phyloP scores from a whole-genome alignment of 1,284 basidiomycete species.

The Apiotrichum porosum region DNA sequence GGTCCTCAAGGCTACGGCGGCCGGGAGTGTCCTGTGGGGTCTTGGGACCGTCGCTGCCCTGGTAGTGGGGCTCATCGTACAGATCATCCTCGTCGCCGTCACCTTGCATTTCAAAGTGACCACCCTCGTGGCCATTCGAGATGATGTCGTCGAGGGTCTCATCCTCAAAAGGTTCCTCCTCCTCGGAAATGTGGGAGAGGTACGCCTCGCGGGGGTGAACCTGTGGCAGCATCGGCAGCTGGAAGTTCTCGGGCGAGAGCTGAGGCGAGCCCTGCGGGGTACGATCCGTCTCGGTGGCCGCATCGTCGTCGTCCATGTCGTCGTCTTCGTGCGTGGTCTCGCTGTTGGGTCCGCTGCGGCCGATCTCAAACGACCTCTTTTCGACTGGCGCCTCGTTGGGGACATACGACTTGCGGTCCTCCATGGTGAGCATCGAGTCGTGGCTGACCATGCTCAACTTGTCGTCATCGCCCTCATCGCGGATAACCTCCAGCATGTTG shows the following conservation, averaged over 20 bases:
- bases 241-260: not conserved
- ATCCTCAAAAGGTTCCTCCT: constrained; percentile 18
- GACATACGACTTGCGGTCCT: not conserved
- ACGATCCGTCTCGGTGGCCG: not conserved
- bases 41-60: not conserved
- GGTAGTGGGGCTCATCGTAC: not conserved
- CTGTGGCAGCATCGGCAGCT: not conserved
- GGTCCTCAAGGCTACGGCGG: constrained; percentile 11
- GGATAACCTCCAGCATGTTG: constrained; percentile 36
- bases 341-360: not conserved
- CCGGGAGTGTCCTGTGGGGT: not conserved
- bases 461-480: constrained; percentile 16
- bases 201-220: constrained; percentile 5
- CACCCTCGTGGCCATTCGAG: constrained; percentile 1
- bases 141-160: constrained; percentile 19
- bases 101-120: constrained; percentile 3
- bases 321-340: not conserved
- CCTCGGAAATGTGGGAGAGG: constrained; percentile 18
- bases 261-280: constrained; percentile 3
- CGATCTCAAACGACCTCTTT: not conserved
- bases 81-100: constrained; percentile 13
- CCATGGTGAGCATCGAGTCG: constrained; percentile 9
- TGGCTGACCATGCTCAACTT: not conserved
- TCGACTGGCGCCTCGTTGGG: not conserved
- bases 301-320: not conserved